Percentiles rank a stretch among this genome's conserved stretches.
Conservation (phyloP, 148 eudicot genomes). For the Rhododendron simsii region DNA sequence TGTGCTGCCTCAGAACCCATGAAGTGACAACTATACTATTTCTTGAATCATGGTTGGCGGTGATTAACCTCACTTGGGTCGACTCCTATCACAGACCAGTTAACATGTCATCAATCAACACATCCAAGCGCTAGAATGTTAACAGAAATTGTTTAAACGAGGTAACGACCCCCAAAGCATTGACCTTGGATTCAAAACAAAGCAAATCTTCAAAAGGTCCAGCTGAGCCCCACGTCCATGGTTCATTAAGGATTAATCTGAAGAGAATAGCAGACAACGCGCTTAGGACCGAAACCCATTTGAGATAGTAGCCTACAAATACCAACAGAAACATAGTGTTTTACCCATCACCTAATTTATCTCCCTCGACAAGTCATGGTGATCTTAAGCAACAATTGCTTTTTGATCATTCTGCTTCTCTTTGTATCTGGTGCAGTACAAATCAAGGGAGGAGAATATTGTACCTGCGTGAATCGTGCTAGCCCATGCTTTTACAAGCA, state of each 20-base stretch:
- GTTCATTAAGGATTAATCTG: background rate
- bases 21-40: background rate
- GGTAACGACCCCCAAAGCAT: constrained; percentile 15
- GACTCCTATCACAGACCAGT: background rate
- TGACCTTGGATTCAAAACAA: constrained; percentile 5
- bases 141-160: background rate
- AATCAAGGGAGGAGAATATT: constrained; percentile 14
- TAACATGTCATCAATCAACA: no score
- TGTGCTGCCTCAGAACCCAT: background rate
- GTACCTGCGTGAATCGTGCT: constrained; percentile 22
- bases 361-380: constrained; percentile 16
- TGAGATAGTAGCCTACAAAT: background rate
- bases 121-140: background rate
- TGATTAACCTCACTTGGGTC: background rate
- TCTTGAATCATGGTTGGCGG: background rate
- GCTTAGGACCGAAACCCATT: background rate
- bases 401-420: constrained; percentile 20
- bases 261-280: background rate
- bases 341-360: background rate
- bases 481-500: constrained; percentile 43
- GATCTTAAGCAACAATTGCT: constrained; percentile 7
- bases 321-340: background rate
- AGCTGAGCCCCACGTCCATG: background rate
- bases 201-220: background rate
- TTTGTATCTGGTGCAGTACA: constrained; percentile 4